phyloP scores from a whole-genome alignment of 106 monocot genomes.

The Hemerocallis citrina region DNA sequence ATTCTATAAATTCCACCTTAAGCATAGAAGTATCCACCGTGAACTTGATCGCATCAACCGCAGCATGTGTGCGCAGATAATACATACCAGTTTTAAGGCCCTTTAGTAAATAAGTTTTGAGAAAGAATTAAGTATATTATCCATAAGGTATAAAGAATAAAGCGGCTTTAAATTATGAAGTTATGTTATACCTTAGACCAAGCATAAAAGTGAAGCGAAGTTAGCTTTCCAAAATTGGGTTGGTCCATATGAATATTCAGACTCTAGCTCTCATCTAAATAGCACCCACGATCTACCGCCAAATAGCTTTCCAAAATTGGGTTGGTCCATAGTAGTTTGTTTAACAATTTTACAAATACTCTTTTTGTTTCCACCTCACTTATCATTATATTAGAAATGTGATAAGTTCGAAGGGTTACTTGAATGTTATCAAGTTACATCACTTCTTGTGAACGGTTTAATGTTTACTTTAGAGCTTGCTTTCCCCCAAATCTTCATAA shows the following conservation, averaged over 20 bases:
- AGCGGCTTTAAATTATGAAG: background rate
- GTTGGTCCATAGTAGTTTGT: no score
- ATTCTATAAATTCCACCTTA: constrained; percentile 2
- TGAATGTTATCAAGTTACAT: no score
- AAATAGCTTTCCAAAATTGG: no score
- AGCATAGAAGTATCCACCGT: constrained; percentile 18
- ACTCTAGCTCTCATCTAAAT: constrained; percentile 44
- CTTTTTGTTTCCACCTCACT: no score
- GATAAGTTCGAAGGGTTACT: no score
- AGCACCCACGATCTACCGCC: constrained; percentile 46
- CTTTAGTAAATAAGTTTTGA: constrained; percentile 6
- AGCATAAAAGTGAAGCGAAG: constrained; percentile 42
- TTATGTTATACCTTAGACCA: constrained; percentile 19
- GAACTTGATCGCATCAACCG: constrained; percentile 30
- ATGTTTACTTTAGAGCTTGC: no score
- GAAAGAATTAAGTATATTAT: background rate
- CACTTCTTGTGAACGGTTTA: no score
- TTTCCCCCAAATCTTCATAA: no score
- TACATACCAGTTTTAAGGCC: constrained; percentile 31
- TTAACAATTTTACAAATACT: no score
- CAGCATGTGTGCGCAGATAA: constrained; percentile 24
- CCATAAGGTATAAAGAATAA: background rate
- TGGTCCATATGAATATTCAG: constrained; percentile 47
- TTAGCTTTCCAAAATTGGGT: constrained; percentile 35
- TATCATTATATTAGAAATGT: no score